These are phyloP conservation scores for Solanum acaule DNA, from an alignment of 257 asterid genomes.

Conservation along the genomic window DNA sequence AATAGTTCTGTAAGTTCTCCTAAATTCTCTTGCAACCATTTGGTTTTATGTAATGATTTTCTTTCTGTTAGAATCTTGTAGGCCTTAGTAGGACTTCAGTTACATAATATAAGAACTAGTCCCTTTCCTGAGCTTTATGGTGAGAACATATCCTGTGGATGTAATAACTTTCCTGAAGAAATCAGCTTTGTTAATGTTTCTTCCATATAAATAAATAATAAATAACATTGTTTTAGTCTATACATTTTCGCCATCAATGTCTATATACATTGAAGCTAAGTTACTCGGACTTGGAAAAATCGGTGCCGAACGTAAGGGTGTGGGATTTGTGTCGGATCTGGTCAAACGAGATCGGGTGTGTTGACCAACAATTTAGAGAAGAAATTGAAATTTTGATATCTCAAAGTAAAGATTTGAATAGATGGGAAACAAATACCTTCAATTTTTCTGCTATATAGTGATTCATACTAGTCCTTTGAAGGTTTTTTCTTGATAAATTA, in stretches of 20 bases:
- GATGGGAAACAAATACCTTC: neutral
- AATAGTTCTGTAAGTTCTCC: constrained; percentile 29
- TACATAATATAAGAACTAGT: neutral
- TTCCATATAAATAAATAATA: neutral
- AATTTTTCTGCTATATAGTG: neutral
- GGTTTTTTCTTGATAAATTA: neutral
- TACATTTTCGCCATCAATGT: neutral
- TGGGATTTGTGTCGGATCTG: neutral
- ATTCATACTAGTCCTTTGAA: neutral
- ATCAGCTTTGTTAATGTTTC: neutral
- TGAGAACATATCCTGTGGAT: neutral
- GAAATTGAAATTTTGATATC: neutral
- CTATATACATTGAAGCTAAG: neutral
- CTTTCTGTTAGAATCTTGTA: neutral
- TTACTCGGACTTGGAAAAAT: neutral
- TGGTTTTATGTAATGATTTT: neutral
- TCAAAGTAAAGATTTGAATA: neutral
- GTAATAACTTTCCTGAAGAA: neutral
- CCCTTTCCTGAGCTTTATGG: neutral
- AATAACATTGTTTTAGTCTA: neutral
- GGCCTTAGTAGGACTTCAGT: neutral
- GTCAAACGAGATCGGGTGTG: neutral
- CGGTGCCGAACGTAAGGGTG: neutral
- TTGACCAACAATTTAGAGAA: neutral
- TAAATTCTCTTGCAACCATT: neutral